Conservation (phyloP, 169 alveolate species). For the Ichthyophthirius multifiliis region DNA sequence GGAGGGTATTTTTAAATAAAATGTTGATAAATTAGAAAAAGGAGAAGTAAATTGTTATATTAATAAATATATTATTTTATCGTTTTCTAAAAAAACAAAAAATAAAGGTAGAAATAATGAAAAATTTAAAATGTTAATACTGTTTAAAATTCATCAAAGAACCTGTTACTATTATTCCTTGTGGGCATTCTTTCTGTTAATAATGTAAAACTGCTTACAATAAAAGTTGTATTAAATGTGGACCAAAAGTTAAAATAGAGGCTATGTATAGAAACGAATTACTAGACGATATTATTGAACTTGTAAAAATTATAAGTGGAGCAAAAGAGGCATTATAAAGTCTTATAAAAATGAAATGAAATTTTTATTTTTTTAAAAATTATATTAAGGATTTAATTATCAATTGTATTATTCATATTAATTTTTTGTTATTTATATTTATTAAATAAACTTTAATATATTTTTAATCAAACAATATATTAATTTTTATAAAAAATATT, state of each 20-base stretch:
- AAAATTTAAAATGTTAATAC: conserved; percentile 20
- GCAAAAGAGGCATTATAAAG: neutral
- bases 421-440: too few species aligned
- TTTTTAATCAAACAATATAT: too few species aligned
- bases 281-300: conserved; percentile 32
- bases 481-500: too few species aligned
- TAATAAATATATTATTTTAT: neutral
- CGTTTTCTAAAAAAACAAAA: neutral
- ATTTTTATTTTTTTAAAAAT: too few species aligned
- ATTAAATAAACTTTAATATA: too few species aligned
- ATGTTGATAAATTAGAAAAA: conserved; percentile 4
- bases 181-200: conserved; percentile 43
- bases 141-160: conserved; percentile 36
- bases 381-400: too few species aligned
- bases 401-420: too few species aligned
- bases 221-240: conserved; percentile 35
- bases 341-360: neutral
- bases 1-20: neutral
- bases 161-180: conserved; percentile 41
- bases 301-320: conserved; percentile 22
- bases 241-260: conserved; percentile 37
- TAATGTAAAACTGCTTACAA: conserved; percentile 35
- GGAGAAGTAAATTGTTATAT: neutral
- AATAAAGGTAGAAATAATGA: conserved; percentile 31
- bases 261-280: conserved; percentile 50